Conservation (phyloP, 1,284 basidiomycete species). For the Fomitopsis betulina region DNA sequence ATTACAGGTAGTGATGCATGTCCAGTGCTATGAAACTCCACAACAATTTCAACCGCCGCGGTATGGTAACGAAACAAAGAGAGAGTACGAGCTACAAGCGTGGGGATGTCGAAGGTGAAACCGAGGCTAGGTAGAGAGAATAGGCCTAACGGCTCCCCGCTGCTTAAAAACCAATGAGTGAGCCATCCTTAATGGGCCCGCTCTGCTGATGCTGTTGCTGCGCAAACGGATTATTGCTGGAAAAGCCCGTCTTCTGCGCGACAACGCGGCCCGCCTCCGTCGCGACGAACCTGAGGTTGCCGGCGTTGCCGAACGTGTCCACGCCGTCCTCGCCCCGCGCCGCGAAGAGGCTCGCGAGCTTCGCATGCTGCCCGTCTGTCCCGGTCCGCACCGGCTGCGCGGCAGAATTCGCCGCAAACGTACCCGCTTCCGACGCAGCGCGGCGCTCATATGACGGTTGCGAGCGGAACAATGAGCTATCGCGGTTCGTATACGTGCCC, state of each 20-base stretch:
- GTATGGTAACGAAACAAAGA: background rate
- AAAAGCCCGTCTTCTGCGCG: slow-evolving; percentile 51
- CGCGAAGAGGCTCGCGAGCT: slow-evolving; percentile 21
- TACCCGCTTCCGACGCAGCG: slow-evolving; percentile 22
- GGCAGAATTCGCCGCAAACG: slow-evolving; percentile 19
- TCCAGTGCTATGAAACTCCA: background rate
- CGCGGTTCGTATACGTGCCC: slow-evolving; percentile 17
- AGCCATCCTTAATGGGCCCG: background rate
- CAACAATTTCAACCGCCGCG: background rate
- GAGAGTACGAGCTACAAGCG: background rate
- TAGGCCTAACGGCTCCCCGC: background rate
- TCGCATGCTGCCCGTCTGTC: slow-evolving; percentile 57
- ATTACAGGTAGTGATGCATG: background rate
- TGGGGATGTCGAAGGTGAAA: background rate
- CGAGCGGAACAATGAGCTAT: slow-evolving; percentile 1
- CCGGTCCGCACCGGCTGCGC: slow-evolving; percentile 19
- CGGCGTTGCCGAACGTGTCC: slow-evolving; percentile 31
- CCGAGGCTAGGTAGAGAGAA: background rate
- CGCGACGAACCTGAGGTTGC: slow-evolving; percentile 40
- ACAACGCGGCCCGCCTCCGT: slow-evolving; percentile 54
- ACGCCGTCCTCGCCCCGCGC: slow-evolving; percentile 24
- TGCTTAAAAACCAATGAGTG: slow-evolving; percentile 2
- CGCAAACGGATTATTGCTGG: slow-evolving; percentile 22
- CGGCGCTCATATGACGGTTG: slow-evolving; percentile 24
- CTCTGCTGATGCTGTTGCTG: slow-evolving; percentile 3